Evolutionary conservation across 2,329 filamentous ascomycete species (phyloP), one percentile per base, ranked within the genome.

Genomic region (Gnomoniopsis smithogilvyi): DNA sequence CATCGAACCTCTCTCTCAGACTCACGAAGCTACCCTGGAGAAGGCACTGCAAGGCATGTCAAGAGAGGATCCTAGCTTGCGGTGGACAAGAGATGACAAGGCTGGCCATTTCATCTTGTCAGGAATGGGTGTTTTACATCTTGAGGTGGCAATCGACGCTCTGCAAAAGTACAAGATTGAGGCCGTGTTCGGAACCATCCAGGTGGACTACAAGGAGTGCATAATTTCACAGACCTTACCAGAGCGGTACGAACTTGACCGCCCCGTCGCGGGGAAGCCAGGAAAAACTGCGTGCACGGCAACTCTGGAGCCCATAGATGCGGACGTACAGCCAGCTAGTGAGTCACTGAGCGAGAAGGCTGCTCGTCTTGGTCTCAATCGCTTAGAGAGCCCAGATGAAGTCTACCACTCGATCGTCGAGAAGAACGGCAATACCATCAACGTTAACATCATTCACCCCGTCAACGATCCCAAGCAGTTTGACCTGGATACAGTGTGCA

Each of bases 91-190:
- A 33, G 91, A 98, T 67, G 86, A 94, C 62, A 95, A 97, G 71
- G 93, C 91, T 1, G 95, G 95, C 2, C 92, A 96, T 68, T 97
- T 95, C 50, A 88, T 96, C 34, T 81, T 99, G 0, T 93, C 93
- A 55, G 95, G 95, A 3, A 98, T 99, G 95, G 95, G 95, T 8
- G 92, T 96, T 67, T 82, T 99, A 30, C 95, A 99, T 73, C 81
- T 99, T 1, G 95, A 99, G 67, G 95, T 99, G 51, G 93, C 94
- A 0, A 80, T 92, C 52, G 91, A 98, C 72, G 85, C 93, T 47
- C 84, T 99, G 11, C 86, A 95, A 64, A 90, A 91, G 54, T 88
- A 97, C 75, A 96, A 95, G 71, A 92, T 82, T 79, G 72, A 96
- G 85, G 81, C 92, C 80, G 63, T 87, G 77, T 96, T 96, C 78